These are phyloP conservation scores for Eimeria praecox DNA, from an alignment of 169 alveolate genomes.

Conservation along the genomic window DNA sequence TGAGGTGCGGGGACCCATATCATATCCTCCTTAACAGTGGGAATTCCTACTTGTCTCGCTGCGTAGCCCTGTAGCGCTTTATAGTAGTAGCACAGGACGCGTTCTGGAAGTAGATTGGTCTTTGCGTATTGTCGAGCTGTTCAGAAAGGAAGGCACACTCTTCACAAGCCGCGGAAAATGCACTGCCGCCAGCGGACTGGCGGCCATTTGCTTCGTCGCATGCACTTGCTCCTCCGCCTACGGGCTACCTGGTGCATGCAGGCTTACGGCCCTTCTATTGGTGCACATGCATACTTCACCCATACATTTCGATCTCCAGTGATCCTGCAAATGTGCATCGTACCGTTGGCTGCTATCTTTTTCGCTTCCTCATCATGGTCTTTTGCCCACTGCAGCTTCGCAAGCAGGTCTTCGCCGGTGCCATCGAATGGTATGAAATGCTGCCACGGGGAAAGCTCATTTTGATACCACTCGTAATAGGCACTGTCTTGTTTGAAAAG, in stretches of 20 bases:
- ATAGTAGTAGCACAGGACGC: conserved; percentile 78
- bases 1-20: conserved; percentile 60
- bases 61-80: conserved; percentile 73
- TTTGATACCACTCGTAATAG: conserved; percentile 81
- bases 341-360: conserved; percentile 72
- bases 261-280: neutral
- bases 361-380: conserved; percentile 72
- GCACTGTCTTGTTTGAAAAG: conserved; percentile 73
- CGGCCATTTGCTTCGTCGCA: neutral
- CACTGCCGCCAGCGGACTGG: neutral
- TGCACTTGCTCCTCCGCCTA: neutral
- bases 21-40: conserved; percentile 72
- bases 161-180: neutral
- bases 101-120: conserved; percentile 57
- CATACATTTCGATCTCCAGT: neutral
- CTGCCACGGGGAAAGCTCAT: conserved; percentile 70
- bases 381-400: conserved; percentile 80
- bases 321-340: neutral
- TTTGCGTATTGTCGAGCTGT: conserved; percentile 77
- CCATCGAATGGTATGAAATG: conserved; percentile 77
- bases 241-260: neutral
- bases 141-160: neutral
- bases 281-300: neutral
- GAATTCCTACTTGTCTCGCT: conserved; percentile 62
- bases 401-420: conserved; percentile 57